Conservation (phyloP, 1,139 yeast species). For the Taiozyma sp. region DNA sequence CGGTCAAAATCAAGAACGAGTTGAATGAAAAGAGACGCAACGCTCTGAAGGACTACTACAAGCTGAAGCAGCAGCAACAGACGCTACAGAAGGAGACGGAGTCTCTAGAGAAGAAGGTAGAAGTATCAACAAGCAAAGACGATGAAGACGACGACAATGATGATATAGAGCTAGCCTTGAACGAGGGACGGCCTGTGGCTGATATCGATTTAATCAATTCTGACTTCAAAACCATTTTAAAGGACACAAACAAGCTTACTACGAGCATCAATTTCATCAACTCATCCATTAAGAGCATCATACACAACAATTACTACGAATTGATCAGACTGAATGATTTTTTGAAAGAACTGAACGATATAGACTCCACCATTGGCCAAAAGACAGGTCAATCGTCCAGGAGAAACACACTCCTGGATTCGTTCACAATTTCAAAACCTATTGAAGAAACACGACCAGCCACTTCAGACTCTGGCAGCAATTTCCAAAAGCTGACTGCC, state of each 20-base stretch:
- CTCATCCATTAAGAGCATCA: conserved; percentile 43
- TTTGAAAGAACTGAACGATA: conserved; percentile 28
- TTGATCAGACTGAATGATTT: conserved; percentile 42
- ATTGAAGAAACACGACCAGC: neutral
- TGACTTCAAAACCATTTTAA: conserved; percentile 32
- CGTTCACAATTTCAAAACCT: neutral
- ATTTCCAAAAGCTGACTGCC: conserved; percentile 8
- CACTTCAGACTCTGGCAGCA: neutral
- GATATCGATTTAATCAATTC: conserved; percentile 34
- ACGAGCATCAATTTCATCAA: conserved; percentile 39
- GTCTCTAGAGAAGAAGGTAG: conserved; percentile 3
- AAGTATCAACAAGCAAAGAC: neutral
- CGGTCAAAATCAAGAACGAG: conserved; percentile 22
- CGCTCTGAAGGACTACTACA: conserved; percentile 41
- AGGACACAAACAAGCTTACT: conserved; percentile 35
- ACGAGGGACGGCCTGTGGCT: conserved; percentile 26
- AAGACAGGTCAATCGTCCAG: neutral
- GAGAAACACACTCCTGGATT: conserved; percentile 1
- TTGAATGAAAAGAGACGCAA: conserved; percentile 32
- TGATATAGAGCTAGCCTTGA: conserved; percentile 15
- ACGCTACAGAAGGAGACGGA: conserved; percentile 8
- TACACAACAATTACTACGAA: conserved; percentile 48
- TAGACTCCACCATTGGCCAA: conserved; percentile 3
- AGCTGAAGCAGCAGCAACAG: conserved; percentile 27
- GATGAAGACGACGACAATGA: conserved; percentile 9